Evolutionary conservation across 371 early-diverging fungal genomes (phyloP), one percentile per base, ranked within the genome.

Genomic region (Mucor ambiguus): DNA sequence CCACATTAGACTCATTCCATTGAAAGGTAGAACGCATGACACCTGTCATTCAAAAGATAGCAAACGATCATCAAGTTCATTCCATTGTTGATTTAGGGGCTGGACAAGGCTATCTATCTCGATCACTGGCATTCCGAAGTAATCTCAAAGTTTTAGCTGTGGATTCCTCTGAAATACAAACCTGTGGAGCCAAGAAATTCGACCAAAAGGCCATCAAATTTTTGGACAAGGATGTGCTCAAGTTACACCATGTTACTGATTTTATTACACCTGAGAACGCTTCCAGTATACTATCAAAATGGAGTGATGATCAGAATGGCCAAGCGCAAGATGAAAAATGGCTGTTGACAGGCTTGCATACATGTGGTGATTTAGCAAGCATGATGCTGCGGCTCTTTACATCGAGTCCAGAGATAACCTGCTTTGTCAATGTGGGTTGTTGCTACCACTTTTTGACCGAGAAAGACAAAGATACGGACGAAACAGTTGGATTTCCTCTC

Each of bases 371-470:
- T 67, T 68, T 95, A 54, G 84, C 92, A 5, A 85, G 86, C 52
- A 82, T 87, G 29, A 88, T 90, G 68, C 74, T 94, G 38, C 80
- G 85, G 35, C 74, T 92, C 30, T 95, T 92, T 74, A 77, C 85
- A 9, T 76, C 84, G 43, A 85, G 87, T 20, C 75, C 84, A 18
- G 67, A 79, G 41, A 91, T 93, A 1, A 70, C 74, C 0, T 87
- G 88, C n/a, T 72, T 95, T 16, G 93, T 90, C 35, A 84, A 85
- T 67, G 94, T 95, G 6, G 92, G 93, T 1, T 95, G 95, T 76
- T 95, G 95, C 74, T 94, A 95, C 73, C 93, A 95, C 77, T 86
- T 79, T 60, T 69, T 92, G 9, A 72, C 87, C 0, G 72, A 72
- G 38, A 24, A 18, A 2, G 54, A 68, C 22, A 30, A 32, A 9